Percentiles rank a stretch among this genome's conserved stretches.
phyloP scores from a whole-genome alignment of 225 moss, liverwort and hornwort species.

The Pseudoscleropodium purum region DNA sequence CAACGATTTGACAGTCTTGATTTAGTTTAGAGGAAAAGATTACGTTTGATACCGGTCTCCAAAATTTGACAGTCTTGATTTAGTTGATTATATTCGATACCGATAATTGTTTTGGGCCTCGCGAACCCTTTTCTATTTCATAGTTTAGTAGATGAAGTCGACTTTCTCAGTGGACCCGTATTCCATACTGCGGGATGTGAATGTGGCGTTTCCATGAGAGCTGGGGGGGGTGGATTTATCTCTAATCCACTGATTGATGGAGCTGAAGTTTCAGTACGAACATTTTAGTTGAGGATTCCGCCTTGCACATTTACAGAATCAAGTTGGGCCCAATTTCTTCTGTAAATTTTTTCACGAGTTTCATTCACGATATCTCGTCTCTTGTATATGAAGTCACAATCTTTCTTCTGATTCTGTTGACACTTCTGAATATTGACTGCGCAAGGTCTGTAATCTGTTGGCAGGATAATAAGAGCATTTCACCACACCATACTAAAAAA shows the following conservation, averaged over 20 bases:
- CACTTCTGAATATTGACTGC: not conserved
- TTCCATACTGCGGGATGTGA: not conserved
- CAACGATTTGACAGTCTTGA: not conserved
- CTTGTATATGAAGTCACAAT: not conserved
- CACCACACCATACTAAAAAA: no score
- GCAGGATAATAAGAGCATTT: not conserved
- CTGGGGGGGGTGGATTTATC: not conserved
- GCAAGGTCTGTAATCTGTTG: not conserved
- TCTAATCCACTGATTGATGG: not conserved
- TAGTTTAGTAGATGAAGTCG: not conserved
- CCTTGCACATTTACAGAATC: not conserved
- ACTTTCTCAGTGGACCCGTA: not conserved
- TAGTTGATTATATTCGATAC: not conserved
- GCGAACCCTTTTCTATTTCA: not conserved
- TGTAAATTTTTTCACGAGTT: not conserved
- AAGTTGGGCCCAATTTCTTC: not conserved
- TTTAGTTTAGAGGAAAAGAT: not conserved
- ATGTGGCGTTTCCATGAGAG: not conserved
- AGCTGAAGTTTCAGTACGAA: not conserved
- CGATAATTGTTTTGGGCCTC: not conserved
- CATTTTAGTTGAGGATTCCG: not conserved
- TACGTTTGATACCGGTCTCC: not conserved
- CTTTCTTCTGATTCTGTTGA: not conserved
- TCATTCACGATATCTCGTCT: not conserved
- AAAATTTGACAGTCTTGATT: not conserved